Percentiles rank a stretch among this genome's conserved stretches.
phyloP scores from a whole-genome alignment of 176 grass and related monocot genomes.

The Raddia distichophylla region DNA sequence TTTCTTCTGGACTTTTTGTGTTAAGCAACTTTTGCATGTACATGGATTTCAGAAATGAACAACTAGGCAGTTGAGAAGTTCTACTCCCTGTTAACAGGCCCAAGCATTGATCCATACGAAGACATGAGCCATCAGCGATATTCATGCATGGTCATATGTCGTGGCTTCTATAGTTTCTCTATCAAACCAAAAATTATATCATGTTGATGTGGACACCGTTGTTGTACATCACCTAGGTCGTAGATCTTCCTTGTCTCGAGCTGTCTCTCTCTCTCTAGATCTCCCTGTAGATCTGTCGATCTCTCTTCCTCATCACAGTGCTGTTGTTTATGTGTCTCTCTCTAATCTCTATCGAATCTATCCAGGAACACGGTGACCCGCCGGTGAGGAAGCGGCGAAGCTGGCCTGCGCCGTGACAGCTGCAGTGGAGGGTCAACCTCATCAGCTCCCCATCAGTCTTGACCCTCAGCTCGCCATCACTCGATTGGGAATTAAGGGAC shows the following conservation, averaged over 20 bases:
- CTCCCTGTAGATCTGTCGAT: neutral
- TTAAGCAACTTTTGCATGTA: neutral
- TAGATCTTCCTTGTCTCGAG: neutral
- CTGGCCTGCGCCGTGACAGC: neutral
- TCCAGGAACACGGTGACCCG: neutral
- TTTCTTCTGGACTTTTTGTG: neutral
- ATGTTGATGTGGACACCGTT: conserved; percentile 23
- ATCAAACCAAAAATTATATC: neutral
- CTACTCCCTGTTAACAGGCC: neutral
- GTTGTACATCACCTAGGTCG: neutral
- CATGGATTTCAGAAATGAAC: neutral
- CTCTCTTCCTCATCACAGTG: neutral
- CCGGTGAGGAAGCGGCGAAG: too few relatives aligned
- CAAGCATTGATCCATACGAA: neutral
- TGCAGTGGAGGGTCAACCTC: conserved; percentile 1
- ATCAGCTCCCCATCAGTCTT: too few relatives aligned
- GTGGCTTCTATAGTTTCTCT: neutral
- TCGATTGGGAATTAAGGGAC: neutral
- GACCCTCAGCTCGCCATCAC: neutral
- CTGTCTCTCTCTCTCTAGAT: neutral
- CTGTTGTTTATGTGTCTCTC: neutral
- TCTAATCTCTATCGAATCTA: neutral
- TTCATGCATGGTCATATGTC: neutral
- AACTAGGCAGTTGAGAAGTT: conserved; percentile 9
- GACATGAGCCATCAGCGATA: neutral